Base-by-base conservation (phyloP, 192 early-diverging fungal genomes). In the Allomyces arbusculus region DNA sequence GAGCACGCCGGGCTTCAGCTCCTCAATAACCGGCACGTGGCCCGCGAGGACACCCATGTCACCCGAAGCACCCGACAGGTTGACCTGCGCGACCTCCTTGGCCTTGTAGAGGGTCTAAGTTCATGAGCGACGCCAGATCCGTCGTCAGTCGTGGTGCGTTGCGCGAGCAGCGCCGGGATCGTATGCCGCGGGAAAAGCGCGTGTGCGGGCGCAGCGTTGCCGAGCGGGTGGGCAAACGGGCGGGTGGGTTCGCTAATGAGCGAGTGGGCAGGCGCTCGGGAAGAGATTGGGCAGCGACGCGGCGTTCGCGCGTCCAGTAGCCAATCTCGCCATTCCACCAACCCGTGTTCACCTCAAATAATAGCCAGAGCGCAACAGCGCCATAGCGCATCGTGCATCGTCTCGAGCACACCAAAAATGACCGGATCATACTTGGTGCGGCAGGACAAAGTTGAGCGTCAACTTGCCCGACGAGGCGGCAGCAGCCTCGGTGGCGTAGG, bases 31-130 rank as follows among this genome's bases (percentile, higher is more conserved):
- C n/a, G 92, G 89, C 45, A 98, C 91, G 84, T 98, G 95, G 80
- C 90, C 89, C 68, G 91, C 92, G 23, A 98, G 84, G 68, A 98
- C 88, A 92, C 95, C 95, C 84, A 98, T 89, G 73, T 94, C 91
- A 64, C 95, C 95, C 23, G 90, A 89, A 50, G 86, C 84, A 23
- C 91, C 88, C 28, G 89, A 81, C 70, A 98, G 75, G 80, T 98
- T 95, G 68, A 98, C 91, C 77, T 97, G 94, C 64, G 84, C 81
- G 63, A 90, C 90, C 69, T 85, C 82, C 63, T 70, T 67, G 65
- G 82, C 77, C 68, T 85, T 85, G 71, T 89, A 82, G 61, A 92
- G 68, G 67, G 86, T 67, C 86, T 91, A 40, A 8, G 3, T 3
- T 8, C 33, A 40, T 8, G 45, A 69, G 45, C 23, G 61, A 65